Base-by-base conservation (phyloP, 768 basidiomycete genomes). In the Tylopilus rubrobrunneus region DNA sequence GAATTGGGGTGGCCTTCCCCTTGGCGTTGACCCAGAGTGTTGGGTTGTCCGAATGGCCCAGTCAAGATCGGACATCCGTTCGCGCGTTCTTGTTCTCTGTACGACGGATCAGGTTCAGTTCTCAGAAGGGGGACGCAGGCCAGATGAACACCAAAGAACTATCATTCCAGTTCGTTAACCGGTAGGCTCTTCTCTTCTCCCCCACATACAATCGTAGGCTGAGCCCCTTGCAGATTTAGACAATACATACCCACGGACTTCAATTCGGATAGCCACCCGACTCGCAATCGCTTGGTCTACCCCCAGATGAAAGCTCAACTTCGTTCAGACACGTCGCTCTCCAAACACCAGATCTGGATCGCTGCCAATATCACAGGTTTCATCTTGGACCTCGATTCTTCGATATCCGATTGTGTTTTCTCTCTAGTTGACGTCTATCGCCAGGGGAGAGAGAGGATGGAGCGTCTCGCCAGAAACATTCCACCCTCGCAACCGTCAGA, bases 1-100 rank as follows among this genome's bases (percentile, higher is more conserved):
- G 87, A 59, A 77, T 98, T 34, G 94, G 94, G n/a, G 81, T 93
- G 4, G 95, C 92, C 6, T 91, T 98, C 61, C 96, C 96, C 1
- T 75, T 98, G 27, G 80, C 79, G 1, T 76, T 84, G 49, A 79
- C 84, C 50, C 76, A 78, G 56, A 78, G 81, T 27, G 71, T 88
- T 8, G 80, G 79, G 50, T 61, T 83, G 33, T 77, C 78, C 28
- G 55, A 60, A 23, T 66, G 71, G 47, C 74, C 71, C 49, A 66
- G 65, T 52, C 69, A 67, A 39, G 76, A 78, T 49, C 70, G 67
- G 17, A 58, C 69, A 9, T 71, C 81, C 31, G 79, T 89, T 31
- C 83, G 84, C 8, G 95, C 95, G 0, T 90, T 98, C 71, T 71
- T 98, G 23, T 87, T 94, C 63, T 88, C 92, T 2, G 82, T 97